A percentile compares a stretch with the other conserved stretches of the same genome.
These are phyloP conservation scores for Microsporum canis DNA, from an alignment of 2,329 filamentous ascomycete genomes.

Conservation along the genomic window DNA sequence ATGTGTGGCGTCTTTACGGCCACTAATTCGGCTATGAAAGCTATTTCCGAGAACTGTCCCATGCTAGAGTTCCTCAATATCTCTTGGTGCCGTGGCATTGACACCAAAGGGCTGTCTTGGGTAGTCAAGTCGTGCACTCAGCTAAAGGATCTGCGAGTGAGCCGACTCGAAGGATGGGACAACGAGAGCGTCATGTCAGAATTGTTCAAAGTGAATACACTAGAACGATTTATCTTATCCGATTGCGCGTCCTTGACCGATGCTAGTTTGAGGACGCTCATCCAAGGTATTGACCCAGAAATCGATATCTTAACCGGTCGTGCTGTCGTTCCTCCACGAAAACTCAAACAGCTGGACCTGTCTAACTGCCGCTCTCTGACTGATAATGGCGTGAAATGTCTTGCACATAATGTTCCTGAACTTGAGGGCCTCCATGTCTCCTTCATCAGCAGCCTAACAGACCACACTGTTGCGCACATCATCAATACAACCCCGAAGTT, in stretches of 20 bases:
- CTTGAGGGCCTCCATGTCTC: constrained; percentile 76
- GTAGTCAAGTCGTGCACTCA: constrained; percentile 62
- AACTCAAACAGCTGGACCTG: constrained; percentile 72
- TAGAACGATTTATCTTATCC: constrained; percentile 72
- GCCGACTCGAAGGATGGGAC: constrained; percentile 71
- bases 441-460: constrained; percentile 62
- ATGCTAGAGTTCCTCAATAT: constrained; percentile 77
- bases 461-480: constrained; percentile 59
- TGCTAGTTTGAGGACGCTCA: constrained; percentile 57
- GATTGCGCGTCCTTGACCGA: constrained; percentile 72
- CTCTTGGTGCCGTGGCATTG: constrained; percentile 83
- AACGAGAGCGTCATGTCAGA: constrained; percentile 58
- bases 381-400: constrained; percentile 54
- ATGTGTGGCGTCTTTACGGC: constrained; percentile 69
- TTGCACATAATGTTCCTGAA: constrained; percentile 64
- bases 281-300: constrained; percentile 64
- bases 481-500: constrained; percentile 64
- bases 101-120: constrained; percentile 60
- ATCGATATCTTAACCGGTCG: constrained; percentile 69
- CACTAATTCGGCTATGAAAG: constrained; percentile 74
- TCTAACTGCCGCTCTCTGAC: constrained; percentile 68
- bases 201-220: constrained; percentile 66
- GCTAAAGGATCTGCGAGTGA: constrained; percentile 67
- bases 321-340: constrained; percentile 64
- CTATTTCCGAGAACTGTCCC: constrained; percentile 69